Evolutionary conservation across 2,329 filamentous ascomycete species (phyloP).

Genomic region (Westerdykella aurantiaca): DNA sequence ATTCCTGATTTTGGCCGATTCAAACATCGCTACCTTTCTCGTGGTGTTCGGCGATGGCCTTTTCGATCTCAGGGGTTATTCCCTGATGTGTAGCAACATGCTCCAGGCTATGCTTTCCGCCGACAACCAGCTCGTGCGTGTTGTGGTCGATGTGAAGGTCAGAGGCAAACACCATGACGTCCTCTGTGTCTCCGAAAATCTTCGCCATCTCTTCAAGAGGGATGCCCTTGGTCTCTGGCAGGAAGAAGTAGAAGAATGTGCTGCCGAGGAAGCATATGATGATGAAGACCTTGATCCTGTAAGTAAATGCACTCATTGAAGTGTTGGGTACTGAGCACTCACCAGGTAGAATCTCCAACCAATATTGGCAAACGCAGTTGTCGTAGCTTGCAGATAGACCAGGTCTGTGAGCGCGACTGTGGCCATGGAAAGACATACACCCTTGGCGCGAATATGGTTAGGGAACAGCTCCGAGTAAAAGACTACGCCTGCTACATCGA

Average conservation of each 20-base stretch:
- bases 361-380: conserved; percentile 29
- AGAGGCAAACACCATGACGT: conserved; percentile 14
- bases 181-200: conserved; percentile 21
- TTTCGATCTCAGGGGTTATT: conserved; percentile 8
- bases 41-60: conserved; percentile 3
- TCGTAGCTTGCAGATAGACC: conserved; percentile 18
- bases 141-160: conserved; percentile 18
- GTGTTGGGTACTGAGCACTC: neutral
- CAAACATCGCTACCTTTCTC: conserved; percentile 1
- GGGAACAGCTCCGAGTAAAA: conserved; percentile 3
- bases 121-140: conserved; percentile 18
- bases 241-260: conserved; percentile 13
- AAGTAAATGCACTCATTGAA: neutral
- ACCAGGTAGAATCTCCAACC: conserved; percentile 30
- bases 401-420: conserved; percentile 27
- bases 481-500: conserved; percentile 15
- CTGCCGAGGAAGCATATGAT: conserved; percentile 16
- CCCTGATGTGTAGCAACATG: conserved; percentile 16
- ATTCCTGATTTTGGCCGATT: too few relatives aligned
- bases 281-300: conserved; percentile 12
- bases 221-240: conserved; percentile 29
- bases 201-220: conserved; percentile 29
- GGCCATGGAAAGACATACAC: conserved; percentile 18
- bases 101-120: conserved; percentile 5
- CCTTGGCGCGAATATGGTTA: conserved; percentile 16